phyloP scores from a whole-genome alignment of 345 rosid genomes.

The Citrus hindsii region DNA sequence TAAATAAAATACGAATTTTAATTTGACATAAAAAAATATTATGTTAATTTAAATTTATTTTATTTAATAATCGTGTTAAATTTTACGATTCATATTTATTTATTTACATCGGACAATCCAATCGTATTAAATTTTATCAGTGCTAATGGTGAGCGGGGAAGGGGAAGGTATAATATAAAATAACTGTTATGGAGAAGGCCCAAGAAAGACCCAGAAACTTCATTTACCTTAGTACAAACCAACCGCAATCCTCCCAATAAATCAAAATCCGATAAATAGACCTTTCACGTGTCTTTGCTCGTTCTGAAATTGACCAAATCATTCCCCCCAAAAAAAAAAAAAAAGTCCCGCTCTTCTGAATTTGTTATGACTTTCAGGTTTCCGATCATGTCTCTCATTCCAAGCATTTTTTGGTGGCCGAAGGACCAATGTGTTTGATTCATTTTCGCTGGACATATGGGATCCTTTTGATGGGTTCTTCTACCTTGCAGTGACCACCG shows the following conservation, averaged over 20 bases:
- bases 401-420: slow-evolving; percentile 32
- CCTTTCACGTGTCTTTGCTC: background rate
- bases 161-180: too few relatives aligned
- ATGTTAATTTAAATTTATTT: too few relatives aligned
- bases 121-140: too few relatives aligned
- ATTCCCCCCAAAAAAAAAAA: too few relatives aligned
- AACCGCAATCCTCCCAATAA: too few relatives aligned
- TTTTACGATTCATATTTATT: too few relatives aligned
- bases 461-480: slow-evolving; percentile 23
- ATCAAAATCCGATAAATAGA: background rate
- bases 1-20: accelerated
- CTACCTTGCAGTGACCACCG: background rate
- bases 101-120: too few relatives aligned
- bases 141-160: too few relatives aligned
- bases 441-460: slow-evolving; percentile 23
- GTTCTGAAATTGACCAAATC: background rate
- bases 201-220: background rate
- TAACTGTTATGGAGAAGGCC: background rate
- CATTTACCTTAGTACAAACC: background rate
- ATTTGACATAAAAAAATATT: accelerated
- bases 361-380: too few relatives aligned
- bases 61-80: too few relatives aligned
- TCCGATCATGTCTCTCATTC: slow-evolving; percentile 30
- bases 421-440: slow-evolving; percentile 29
- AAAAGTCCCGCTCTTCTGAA: background rate